Percentiles rank a stretch among this genome's conserved stretches.
Conservation (phyloP, 2,329 filamentous ascomycete genomes). For the Neobulgaria alba region DNA sequence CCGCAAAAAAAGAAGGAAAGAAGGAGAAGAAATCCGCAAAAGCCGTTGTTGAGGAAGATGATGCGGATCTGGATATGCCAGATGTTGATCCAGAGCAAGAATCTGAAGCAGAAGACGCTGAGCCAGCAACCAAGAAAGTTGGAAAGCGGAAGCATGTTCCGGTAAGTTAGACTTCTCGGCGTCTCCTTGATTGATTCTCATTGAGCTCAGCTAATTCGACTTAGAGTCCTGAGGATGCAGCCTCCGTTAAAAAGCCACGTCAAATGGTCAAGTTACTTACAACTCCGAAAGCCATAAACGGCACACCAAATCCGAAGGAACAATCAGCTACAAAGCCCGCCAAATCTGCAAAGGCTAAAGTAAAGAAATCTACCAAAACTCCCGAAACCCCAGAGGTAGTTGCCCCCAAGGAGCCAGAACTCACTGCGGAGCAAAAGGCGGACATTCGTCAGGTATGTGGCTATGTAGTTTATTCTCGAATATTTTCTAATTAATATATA, state of each 20-base stretch:
- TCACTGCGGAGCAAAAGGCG: slow-evolving; percentile 50
- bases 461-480: too few relatives aligned
- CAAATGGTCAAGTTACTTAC: slow-evolving; percentile 56
- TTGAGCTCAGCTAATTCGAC: too few relatives aligned
- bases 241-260: slow-evolving; percentile 59
- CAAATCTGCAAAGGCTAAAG: slow-evolving; percentile 37
- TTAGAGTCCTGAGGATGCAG: slow-evolving; percentile 51
- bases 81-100: slow-evolving; percentile 44
- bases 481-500: slow-evolving; percentile 36
- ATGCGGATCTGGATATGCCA: slow-evolving; percentile 53
- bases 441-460: too few relatives aligned
- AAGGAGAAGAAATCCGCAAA: slow-evolving; percentile 36
- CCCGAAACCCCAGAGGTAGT: slow-evolving; percentile 45
- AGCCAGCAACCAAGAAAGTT: slow-evolving; percentile 60
- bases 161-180: not conserved
- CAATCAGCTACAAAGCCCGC: slow-evolving; percentile 30
- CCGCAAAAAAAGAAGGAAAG: slow-evolving; percentile 33
- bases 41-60: slow-evolving; percentile 39
- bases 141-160: not conserved
- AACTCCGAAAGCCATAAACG: slow-evolving; percentile 61
- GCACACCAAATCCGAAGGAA: slow-evolving; percentile 28
- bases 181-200: too few relatives aligned
- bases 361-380: slow-evolving; percentile 46
- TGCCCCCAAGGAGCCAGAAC: slow-evolving; percentile 45
- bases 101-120: slow-evolving; percentile 40